Conservation (phyloP, 495 filamentous ascomycete genomes). For the Talaromyces nanjingensis region DNA sequence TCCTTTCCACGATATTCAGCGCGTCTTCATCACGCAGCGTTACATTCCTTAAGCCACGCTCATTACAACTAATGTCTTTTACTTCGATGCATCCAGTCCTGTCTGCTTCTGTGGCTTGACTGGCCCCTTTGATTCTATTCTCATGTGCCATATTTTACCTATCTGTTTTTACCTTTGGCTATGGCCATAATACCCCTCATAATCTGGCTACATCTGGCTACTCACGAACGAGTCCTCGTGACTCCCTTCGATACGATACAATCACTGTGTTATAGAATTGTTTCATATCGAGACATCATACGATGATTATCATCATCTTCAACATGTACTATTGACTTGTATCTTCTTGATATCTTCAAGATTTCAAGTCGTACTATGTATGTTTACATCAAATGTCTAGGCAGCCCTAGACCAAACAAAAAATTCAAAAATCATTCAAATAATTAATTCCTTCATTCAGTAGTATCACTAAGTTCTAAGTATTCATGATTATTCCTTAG, state of each 20-base stretch:
- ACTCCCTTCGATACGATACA: neutral
- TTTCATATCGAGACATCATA: neutral
- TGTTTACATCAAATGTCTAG: conserved; percentile 2
- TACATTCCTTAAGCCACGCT: conserved; percentile 5
- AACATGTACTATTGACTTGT: neutral
- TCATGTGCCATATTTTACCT: neutral
- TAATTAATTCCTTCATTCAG: neutral
- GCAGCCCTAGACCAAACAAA: neutral
- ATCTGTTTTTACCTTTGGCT: neutral
- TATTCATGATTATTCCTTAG: too few relatives aligned
- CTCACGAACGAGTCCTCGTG: neutral
- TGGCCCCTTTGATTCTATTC: neutral
- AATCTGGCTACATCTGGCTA: neutral
- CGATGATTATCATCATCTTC: neutral
- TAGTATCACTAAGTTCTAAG: too few relatives aligned
- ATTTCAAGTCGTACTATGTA: neutral
- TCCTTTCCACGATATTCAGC: neutral
- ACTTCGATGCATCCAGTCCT: neutral
- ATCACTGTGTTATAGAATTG: neutral
- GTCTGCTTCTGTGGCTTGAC: neutral
- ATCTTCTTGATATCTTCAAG: neutral
- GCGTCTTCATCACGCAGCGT: neutral
- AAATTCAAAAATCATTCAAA: conserved; percentile 4
- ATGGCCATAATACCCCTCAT: neutral
- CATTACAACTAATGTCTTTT: neutral